Base-by-base conservation (phyloP, 768 basidiomycete genomes). In the Leccinum variicolor region DNA sequence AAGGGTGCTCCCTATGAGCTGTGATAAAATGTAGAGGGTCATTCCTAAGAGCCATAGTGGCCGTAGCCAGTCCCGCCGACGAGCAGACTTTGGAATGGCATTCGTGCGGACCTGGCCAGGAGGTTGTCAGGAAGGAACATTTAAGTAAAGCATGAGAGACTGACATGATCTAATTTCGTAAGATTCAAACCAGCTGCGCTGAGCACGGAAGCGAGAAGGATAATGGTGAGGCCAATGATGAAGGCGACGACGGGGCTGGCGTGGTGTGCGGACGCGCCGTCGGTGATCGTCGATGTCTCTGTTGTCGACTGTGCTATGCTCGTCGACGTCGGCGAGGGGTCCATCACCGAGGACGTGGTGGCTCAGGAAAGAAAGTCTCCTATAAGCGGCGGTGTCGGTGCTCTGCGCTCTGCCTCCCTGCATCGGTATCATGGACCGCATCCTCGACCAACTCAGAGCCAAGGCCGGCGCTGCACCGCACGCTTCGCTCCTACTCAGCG, bases 131-230 rank as follows among this genome's bases (percentile, higher is more conserved):
- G 25, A 19, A 9, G 36, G 25, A 3, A 43, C n/a, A 3, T 14
- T 13, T 49, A 29, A 21, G 58, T 3, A 17, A 14, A 34, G 36
- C 26, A 25, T 28, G 23, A 59, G 56, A 21, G 28, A 76, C 86
- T 62, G 55, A 89, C 86, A 82, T 95, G 93, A 75, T 97, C 95
- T 43, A 96, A 75, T 73, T 98, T 98, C 36, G 93, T 94, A 58
- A 98, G 77, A 69, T 97, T 98, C 43, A 98, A 79, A n/a, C 95
- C 95, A 0, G 89, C 91, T 33, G 92, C 92, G 65, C 92, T 94
- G 62, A 93, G 80, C n/a, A 92, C 81, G 17, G 89, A 92, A 1
- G 93, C 89, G 7, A 90, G 76, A 3, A 92, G 76, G 50, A 97
- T 85, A 63, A 98, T 96, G 46, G 87, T 70, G 47, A 97, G 83